phyloP scores from a whole-genome alignment of 768 basidiomycete species.

The Roridomyces roridus region DNA sequence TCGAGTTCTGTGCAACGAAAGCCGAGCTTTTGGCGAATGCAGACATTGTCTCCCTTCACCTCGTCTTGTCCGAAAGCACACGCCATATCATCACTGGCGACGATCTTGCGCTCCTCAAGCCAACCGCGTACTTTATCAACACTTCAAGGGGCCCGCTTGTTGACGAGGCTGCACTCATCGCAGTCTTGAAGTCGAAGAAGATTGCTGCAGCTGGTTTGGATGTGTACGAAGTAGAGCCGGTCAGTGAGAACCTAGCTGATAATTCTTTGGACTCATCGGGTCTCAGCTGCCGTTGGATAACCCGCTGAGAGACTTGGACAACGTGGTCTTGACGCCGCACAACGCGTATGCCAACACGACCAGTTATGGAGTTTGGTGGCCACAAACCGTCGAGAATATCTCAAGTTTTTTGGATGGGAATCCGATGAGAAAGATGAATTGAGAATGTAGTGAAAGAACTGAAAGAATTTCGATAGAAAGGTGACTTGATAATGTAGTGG shows the following conservation, averaged over 20 bases:
- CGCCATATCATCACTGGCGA: slow-evolving; percentile 50
- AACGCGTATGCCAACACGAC: slow-evolving; percentile 61
- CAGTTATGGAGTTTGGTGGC: slow-evolving; percentile 62
- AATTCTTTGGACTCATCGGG: neutral
- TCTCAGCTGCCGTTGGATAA: slow-evolving; percentile 54
- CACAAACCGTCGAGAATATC: slow-evolving; percentile 65
- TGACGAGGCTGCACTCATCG: slow-evolving; percentile 60
- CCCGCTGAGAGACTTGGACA: slow-evolving; percentile 53
- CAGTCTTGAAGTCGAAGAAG: slow-evolving; percentile 47
- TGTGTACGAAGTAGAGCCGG: slow-evolving; percentile 71
- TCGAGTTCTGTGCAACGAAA: slow-evolving; percentile 54
- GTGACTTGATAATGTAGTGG: no score
- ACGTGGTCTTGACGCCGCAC: slow-evolving; percentile 68
- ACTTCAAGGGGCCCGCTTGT: slow-evolving; percentile 72
- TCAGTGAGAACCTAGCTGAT: no score
- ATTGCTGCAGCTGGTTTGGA: slow-evolving; percentile 70
- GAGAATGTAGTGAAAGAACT: neutral
- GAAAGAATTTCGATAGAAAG: no score
- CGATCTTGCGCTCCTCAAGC: slow-evolving; percentile 62
- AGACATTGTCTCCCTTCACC: slow-evolving; percentile 67
- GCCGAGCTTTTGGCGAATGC: slow-evolving; percentile 57
- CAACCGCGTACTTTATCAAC: slow-evolving; percentile 66
- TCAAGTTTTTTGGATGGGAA: slow-evolving; percentile 54
- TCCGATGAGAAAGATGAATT: slow-evolving; percentile 26
- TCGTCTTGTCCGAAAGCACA: slow-evolving; percentile 61